These are phyloP conservation scores for Arachnopeziza araneosa DNA, from an alignment of 2,329 filamentous ascomycete species.

Conservation along the genomic window DNA sequence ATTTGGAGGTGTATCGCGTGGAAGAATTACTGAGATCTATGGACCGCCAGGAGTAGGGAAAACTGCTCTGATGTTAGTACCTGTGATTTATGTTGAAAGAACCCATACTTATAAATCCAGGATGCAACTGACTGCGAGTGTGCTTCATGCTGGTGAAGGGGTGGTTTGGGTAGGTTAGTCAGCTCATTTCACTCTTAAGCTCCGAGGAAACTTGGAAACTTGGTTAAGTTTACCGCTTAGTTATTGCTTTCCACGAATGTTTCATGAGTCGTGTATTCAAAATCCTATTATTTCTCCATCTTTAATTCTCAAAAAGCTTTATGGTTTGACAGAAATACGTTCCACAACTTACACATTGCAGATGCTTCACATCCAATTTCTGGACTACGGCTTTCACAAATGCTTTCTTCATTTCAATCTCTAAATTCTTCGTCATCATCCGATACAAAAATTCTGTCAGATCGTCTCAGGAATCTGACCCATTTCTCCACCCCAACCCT, in stretches of 20 bases:
- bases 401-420: slow-evolving; percentile 32
- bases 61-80: slow-evolving; percentile 58
- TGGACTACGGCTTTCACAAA: slow-evolving; percentile 39
- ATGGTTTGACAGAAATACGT: not conserved
- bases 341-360: slow-evolving; percentile 2
- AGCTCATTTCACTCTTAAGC: not conserved
- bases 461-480: slow-evolving; percentile 48
- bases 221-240: not conserved
- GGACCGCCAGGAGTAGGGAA: slow-evolving; percentile 84
- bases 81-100: not conserved
- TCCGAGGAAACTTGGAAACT: not conserved
- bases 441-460: slow-evolving; percentile 17
- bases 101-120: slow-evolving; percentile 36
- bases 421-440: not conserved
- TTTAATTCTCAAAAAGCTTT: not conserved
- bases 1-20: slow-evolving; percentile 60
- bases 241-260: not conserved
- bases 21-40: slow-evolving; percentile 81
- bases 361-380: slow-evolving; percentile 37
- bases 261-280: not conserved
- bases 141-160: slow-evolving; percentile 51
- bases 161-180: slow-evolving; percentile 76
- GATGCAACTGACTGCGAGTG: slow-evolving; percentile 62
- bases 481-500: slow-evolving; percentile 57
- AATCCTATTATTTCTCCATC: not conserved